Base-by-base conservation (phyloP, 2,329 filamentous ascomycete species). In the Talaromyces amestolkiae region DNA sequence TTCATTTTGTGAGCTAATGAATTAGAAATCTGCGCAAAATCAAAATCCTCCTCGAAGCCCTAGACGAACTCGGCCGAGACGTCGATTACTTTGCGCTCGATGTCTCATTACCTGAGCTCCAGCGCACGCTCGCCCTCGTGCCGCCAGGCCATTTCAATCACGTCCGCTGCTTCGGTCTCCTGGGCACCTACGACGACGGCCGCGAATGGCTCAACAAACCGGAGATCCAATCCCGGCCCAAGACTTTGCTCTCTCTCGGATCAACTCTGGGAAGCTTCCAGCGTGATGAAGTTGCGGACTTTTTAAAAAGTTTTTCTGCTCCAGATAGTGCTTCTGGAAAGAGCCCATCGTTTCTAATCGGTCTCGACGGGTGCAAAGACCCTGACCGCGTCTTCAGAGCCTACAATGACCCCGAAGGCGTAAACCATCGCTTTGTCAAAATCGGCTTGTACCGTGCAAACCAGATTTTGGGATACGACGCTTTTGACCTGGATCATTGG, bases 51-150 rank as follows among this genome's bases (percentile, higher is more conserved):
- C 83, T 97, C 39, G 85, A 91, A 70, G 91, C 92, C 1, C 85
- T 96, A 63, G 92, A 96, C 68, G 82, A 84, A 43, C 83, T 86
- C n/a, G 83, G 81, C 64, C 96, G 93, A 75, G 75, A 83, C 7
- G 85, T 96, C 68, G 88, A 93, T 70, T 97, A 97, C 78, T 96
- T 91, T 74, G 93, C 93, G 22, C 83, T 97, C 66, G 93, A 97
- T 74, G 81, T 97, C 60, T 93, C 90, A 33, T 81, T 87, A 66
- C 81, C 85, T 56, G 93, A 97, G 77, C 83, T 97, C 45, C 82
- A 91, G 72, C 87, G 93, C 54, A 96, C 93, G 0, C 83, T 97
- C n/a, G 19, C 58, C 8, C 41, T 47, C n/a, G 27, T 95, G 1
- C 90, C 91, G 0, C 77, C 79, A 15, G 78, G 77, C 8, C 75